Percentiles rank a stretch among this genome's conserved stretches.
These are phyloP conservation scores for Aspergillus alliaceus DNA, from an alignment of 2,329 filamentous ascomycete species.

Conservation along the genomic window DNA sequence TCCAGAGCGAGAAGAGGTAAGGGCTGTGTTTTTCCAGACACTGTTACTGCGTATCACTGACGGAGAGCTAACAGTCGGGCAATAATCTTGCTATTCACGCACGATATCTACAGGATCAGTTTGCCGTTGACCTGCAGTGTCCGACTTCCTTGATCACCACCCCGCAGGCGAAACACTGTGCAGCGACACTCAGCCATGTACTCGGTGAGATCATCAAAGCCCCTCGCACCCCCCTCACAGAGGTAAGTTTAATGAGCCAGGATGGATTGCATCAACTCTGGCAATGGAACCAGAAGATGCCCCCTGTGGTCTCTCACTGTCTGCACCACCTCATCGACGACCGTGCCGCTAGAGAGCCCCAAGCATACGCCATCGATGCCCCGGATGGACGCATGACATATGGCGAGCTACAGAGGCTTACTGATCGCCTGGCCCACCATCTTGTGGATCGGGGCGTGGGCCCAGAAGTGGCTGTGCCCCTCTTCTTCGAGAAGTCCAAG, in stretches of 20 bases:
- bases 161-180: not conserved
- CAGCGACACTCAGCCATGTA: not conserved
- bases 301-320: not conserved
- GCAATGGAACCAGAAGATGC: not conserved
- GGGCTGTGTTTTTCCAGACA: not conserved
- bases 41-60: not conserved
- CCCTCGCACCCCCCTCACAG: not conserved
- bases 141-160: not conserved
- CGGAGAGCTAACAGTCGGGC: not conserved
- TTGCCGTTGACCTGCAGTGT: not conserved
- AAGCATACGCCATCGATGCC: not conserved
- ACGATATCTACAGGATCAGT: not conserved
- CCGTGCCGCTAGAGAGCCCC: not conserved
- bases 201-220: not conserved
- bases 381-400: constrained; percentile 26
- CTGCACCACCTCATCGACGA: not conserved
- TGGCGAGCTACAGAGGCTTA: constrained; percentile 20
- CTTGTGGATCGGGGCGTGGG: constrained; percentile 25
- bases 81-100: not conserved
- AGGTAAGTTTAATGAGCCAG: not conserved
- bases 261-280: not conserved
- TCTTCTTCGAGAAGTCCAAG: constrained; percentile 30
- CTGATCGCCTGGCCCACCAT: constrained; percentile 19
- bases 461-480: constrained; percentile 21
- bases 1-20: not conserved